phyloP scores from a whole-genome alignment of 2,329 filamentous ascomycete species.

The Penicillium sp. region DNA sequence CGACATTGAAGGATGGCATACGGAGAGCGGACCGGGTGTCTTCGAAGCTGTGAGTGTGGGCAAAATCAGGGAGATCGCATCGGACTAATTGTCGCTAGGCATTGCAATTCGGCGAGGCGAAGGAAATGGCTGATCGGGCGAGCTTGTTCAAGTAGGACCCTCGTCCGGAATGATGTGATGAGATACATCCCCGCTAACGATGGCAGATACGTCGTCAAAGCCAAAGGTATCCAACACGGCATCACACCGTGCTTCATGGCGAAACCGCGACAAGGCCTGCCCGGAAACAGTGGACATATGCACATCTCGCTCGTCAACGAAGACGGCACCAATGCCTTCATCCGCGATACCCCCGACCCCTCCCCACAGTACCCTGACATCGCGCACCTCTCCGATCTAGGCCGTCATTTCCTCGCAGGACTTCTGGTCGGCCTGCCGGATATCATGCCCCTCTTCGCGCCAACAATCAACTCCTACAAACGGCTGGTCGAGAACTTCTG shows the following conservation, averaged over 20 bases:
- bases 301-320: constrained; percentile 86
- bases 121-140: constrained; percentile 88
- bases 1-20: constrained; percentile 92
- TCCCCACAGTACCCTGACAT: constrained; percentile 76
- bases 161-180: neutral
- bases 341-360: constrained; percentile 71
- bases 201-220: constrained; percentile 78
- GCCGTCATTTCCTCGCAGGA: constrained; percentile 90
- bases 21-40: constrained; percentile 89
- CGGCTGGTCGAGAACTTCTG: constrained; percentile 98
- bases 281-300: constrained; percentile 95
- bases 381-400: constrained; percentile 79
- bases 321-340: constrained; percentile 82
- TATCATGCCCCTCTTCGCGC: constrained; percentile 92
- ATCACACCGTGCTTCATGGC: constrained; percentile 99
- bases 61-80: neutral
- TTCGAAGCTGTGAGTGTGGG: constrained; percentile 74
- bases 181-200: constrained; percentile 3
- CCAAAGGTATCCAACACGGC: constrained; percentile 80
- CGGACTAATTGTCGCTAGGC: constrained; percentile 52
- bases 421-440: constrained; percentile 87
- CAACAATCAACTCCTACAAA: constrained; percentile 98
- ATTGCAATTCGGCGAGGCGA: constrained; percentile 85
- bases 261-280: constrained; percentile 86
- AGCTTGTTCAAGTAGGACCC: constrained; percentile 78